phyloP scores from a whole-genome alignment of 1,284 basidiomycete genomes.

The Xanthoconium separans region DNA sequence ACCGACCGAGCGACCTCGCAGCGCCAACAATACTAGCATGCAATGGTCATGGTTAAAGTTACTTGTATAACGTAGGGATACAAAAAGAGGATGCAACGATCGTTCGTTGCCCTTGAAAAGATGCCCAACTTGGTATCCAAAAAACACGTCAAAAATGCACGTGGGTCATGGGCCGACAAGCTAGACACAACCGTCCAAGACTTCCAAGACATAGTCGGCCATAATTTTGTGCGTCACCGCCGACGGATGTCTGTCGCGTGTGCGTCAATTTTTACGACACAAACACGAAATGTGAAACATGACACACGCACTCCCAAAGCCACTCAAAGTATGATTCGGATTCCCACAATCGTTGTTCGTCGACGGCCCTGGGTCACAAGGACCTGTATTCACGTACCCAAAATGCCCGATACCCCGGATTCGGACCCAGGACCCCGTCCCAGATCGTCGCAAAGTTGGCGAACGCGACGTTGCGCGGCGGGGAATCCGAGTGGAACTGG shows the following conservation, averaged over 20 bases:
- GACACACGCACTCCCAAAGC: conserved; percentile 41
- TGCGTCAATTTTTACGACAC: not conserved
- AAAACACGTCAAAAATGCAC: not conserved
- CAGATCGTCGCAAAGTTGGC: conserved; percentile 46
- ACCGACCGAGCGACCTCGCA: no score
- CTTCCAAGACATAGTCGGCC: conserved; percentile 48
- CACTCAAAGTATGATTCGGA: conserved; percentile 52
- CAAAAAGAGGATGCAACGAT: no score
- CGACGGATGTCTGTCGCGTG: conserved; percentile 39
- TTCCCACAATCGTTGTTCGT: conserved; percentile 38
- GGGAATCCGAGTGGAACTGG: conserved; percentile 24
- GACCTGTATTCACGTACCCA: conserved; percentile 42
- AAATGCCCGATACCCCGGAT: conserved; percentile 44
- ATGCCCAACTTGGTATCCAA: not conserved
- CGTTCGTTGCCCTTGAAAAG: not conserved
- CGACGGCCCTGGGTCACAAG: conserved; percentile 36
- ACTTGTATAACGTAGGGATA: no score
- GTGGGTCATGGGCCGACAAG: not conserved
- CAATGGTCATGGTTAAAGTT: no score
- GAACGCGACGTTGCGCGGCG: conserved; percentile 40
- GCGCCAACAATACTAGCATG: no score
- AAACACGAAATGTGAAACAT: not conserved
- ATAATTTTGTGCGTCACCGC: conserved; percentile 44
- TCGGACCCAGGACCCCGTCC: conserved; percentile 41
- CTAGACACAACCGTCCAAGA: conserved; percentile 34